Base-by-base conservation (phyloP, 768 basidiomycete species). In the Mrakia blollopis region DNA sequence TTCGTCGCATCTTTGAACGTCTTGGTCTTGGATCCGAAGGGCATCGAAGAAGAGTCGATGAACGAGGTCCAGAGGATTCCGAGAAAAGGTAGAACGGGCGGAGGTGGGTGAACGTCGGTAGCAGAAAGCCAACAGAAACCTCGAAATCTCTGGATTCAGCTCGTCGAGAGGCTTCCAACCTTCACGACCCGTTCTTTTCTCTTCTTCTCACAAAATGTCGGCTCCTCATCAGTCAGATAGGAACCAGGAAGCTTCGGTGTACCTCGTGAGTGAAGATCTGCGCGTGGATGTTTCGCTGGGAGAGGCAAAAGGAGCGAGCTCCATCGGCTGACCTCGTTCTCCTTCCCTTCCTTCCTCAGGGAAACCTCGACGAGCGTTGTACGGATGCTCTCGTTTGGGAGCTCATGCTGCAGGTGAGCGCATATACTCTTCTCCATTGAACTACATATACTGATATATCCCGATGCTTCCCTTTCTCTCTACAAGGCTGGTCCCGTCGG, bases 361-460 rank as follows among this genome's bases (percentile, higher is more conserved):
- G 96, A 70, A 98, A 99, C 83, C 88, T 99, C 39, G 96, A 98
- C 83, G 97, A 98, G 84, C 88, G 94, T 75, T 94, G 92, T 81
- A 88, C 92, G 14, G 96, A 98, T 83, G 93, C 95, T 44, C 87
- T 98, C 75, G 87, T 98, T 73, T 98, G 96, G 96, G 96, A 98
- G 86, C 85, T 99, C 67, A 98, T 99, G 96, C 84, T 99, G 54
- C 77, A 78, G 68, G 77, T 74, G 9, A 44, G 77, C 25, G 44
- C 23, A 7, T 28, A 41, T 18, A n/a, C 61, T 50, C 75, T 23
- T 5, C 25, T 44, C 39, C n/a, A n/a, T n/a, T n/a, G n/a, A n/a
- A n/a, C n/a, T n/a, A n/a, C n/a, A n/a, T 73, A 41, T 44, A 67
- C 76, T 30, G 13, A 30, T n/a, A n/a, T n/a, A n/a, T n/a, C n/a